Base-by-base conservation (phyloP, 441 rosid species). In the Populus hybrid region DNA sequence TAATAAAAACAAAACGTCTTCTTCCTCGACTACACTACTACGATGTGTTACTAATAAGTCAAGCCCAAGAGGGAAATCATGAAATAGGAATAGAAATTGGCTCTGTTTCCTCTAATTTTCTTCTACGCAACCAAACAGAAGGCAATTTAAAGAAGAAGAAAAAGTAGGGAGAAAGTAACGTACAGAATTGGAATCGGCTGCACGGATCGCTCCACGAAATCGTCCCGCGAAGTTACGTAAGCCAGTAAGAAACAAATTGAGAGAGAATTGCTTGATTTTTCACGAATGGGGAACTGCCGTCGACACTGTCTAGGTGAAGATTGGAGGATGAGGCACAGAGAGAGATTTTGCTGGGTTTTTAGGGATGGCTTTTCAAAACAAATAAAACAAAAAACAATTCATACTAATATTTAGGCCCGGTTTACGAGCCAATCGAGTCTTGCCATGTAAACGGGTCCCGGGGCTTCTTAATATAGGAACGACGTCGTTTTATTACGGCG, bases 121-220 rank as follows among this genome's bases (percentile, higher is more conserved):
- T 69, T 72, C 66, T 69, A 36, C 59, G 75, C 30, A 67, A 23
- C 76, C 71, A 80, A 80, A 69, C 82, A 79, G 82, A 10, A 73
- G 10, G 32, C 66, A 36, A 66, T 20, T 21, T 8, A 72, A 75
- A 65, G 30, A 3, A 28, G 3, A 28, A 68, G 10, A 28, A 70
- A 12, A 64, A n/a, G 21, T 61, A 74, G 26, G 18, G 35, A 50
- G 38, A 46, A 74, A 76, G 32, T 38, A 82, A 83, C 92, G 10
- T 86, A 93, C 99, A 70, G 95, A 92, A 79, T 92, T 90, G 40
- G 97, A 98, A 88, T 90, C 97, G 77, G 92, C 92, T 90, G 97
- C 20, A 85, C 93, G 40, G 97, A 86, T 89, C 95, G 84, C 76
- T 89, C 98, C 20, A 92, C 92, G 77, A 95, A 95, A 77, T 95